Conservation (phyloP, 2,329 filamentous ascomycete genomes). For the Xylariaceae sp. region DNA sequence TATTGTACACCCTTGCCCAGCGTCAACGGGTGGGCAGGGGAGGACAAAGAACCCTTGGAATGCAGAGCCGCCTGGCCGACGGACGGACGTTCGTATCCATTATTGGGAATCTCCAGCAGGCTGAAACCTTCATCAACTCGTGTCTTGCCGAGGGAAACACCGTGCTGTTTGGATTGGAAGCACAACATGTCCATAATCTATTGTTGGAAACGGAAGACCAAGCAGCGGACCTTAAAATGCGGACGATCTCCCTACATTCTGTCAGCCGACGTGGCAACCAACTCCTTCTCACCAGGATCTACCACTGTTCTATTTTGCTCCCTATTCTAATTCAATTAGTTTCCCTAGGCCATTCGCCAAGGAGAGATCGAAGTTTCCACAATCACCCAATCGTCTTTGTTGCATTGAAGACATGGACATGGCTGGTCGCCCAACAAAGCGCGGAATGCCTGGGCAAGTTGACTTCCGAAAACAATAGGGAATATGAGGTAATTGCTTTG, state of each 20-base stretch:
- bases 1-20: conserved; percentile 16
- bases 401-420: conserved; percentile 6
- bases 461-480: conserved; percentile 28
- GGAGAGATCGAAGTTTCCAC: no score
- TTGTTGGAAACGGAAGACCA: not conserved
- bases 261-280: not conserved
- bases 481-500: conserved; percentile 17
- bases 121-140: conserved; percentile 12
- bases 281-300: not conserved
- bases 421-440: conserved; percentile 22
- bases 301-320: not conserved
- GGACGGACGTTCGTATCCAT: conserved; percentile 11
- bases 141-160: not conserved
- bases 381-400: conserved; percentile 19
- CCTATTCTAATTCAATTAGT: not conserved
- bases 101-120: conserved; percentile 9
- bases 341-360: no score
- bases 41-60: conserved; percentile 27
- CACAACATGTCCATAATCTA: not conserved
- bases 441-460: conserved; percentile 5
- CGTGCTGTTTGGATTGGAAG: no score
- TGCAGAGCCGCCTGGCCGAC: conserved; percentile 23
- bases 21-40: conserved; percentile 13
- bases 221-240: not conserved
- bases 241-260: conserved; percentile 4